Evolutionary conservation across 1,284 basidiomycete genomes (phyloP).

Genomic region (Laetiporus sulphureus): DNA sequence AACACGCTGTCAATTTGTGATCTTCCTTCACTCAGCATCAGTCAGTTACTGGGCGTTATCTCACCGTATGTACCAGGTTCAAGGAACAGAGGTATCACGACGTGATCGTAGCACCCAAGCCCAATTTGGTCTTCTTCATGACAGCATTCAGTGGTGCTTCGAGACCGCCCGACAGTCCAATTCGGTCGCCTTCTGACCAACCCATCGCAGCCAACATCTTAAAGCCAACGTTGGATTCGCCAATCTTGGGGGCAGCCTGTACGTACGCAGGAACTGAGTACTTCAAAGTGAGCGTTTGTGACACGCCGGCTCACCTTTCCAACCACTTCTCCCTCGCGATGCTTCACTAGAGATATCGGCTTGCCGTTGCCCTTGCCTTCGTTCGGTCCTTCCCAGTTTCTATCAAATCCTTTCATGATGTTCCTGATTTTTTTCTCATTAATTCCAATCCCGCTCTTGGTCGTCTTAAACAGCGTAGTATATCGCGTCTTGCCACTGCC

Average conservation of each 20-base stretch:
- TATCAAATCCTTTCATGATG: constrained; percentile 35
- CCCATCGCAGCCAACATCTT: constrained; percentile 74
- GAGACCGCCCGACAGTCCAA: constrained; percentile 56
- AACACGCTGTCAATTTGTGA: too few species aligned
- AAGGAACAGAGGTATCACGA: too few species aligned
- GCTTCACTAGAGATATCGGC: constrained; percentile 32
- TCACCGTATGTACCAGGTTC: too few species aligned
- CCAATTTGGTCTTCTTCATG: constrained; percentile 70
- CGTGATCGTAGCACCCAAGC: constrained; percentile 48
- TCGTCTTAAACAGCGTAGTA: constrained; percentile 67
- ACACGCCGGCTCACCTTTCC: constrained; percentile 45
- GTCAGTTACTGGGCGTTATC: too few species aligned
- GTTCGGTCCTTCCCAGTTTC: constrained; percentile 27
- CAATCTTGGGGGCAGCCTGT: constrained; percentile 68
- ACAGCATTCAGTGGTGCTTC: constrained; percentile 65
- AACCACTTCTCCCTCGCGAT: constrained; percentile 70
- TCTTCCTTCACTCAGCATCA: too few species aligned
- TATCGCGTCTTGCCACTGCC: constrained; percentile 59
- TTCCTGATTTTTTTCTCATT: constrained; percentile 55
- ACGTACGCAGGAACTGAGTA: constrained; percentile 3
- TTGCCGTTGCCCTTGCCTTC: constrained; percentile 25
- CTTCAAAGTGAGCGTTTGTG: not conserved
- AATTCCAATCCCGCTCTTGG: constrained; percentile 40
- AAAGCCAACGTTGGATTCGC: constrained; percentile 67
- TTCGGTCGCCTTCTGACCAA: constrained; percentile 64